phyloP scores from a whole-genome alignment of 805 yeast genomes.

The Sporopachydermia lactativora region DNA sequence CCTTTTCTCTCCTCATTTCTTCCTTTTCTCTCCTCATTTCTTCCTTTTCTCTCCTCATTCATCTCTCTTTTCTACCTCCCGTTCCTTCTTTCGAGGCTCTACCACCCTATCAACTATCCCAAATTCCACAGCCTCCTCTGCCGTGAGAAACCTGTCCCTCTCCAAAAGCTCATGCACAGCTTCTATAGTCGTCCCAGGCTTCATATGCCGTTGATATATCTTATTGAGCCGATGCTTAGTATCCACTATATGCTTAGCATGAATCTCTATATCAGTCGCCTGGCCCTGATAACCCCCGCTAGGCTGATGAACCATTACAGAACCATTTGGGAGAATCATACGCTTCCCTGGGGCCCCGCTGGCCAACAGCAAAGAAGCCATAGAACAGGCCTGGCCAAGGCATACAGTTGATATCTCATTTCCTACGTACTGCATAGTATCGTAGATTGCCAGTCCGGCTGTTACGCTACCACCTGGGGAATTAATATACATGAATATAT shows the following conservation, averaged over 20 bases:
- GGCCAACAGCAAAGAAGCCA: constrained; percentile 20
- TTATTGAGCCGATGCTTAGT: constrained; percentile 17
- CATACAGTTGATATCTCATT: constrained; percentile 22
- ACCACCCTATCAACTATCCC: constrained; percentile 21
- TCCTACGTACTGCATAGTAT: constrained; percentile 21
- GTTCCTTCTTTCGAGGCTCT: constrained; percentile 7
- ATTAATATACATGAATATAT: constrained; percentile 15
- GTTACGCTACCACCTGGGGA: constrained; percentile 23
- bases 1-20: no score
- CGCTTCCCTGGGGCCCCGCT: constrained; percentile 18
- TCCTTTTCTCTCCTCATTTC: no score
- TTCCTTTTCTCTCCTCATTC: neutral
- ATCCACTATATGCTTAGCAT: constrained; percentile 20
- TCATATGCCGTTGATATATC: constrained; percentile 18
- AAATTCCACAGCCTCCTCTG: constrained; percentile 19
- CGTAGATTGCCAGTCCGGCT: constrained; percentile 22
- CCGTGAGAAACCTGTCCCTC: constrained; percentile 14
- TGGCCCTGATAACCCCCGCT: constrained; percentile 19
- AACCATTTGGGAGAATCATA: constrained; percentile 19
- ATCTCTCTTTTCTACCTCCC: neutral
- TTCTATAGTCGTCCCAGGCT: constrained; percentile 8
- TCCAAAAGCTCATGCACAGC: constrained; percentile 13
- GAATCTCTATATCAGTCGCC: constrained; percentile 21
- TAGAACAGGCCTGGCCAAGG: constrained; percentile 22
- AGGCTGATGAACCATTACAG: constrained; percentile 23